These are phyloP conservation scores for Ogataea methanolica DNA, from an alignment of 805 yeast genomes.

Conservation along the genomic window DNA sequence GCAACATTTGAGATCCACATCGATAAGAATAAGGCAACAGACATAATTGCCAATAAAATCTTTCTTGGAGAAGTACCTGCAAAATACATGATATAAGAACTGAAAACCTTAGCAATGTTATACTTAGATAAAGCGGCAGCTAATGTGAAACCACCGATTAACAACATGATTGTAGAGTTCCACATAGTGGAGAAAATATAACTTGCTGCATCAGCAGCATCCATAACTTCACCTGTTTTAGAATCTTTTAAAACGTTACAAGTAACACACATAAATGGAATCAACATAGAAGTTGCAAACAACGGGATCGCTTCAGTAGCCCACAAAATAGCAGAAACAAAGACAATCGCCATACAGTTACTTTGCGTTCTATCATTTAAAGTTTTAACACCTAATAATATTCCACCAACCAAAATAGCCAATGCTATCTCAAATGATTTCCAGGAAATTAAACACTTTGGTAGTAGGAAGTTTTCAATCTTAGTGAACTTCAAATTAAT, in stretches of 20 bases:
- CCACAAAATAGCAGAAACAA: conserved; percentile 49
- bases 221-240: conserved; percentile 40
- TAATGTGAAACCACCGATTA: conserved; percentile 50
- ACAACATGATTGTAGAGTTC: conserved; percentile 47
- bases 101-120: conserved; percentile 45
- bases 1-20: conserved; percentile 60
- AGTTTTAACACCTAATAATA: conserved; percentile 54
- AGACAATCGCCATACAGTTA: conserved; percentile 63
- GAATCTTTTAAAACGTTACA: conserved; percentile 46
- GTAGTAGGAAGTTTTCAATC: conserved; percentile 35
- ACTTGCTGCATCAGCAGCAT: conserved; percentile 36
- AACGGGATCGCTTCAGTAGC: conserved; percentile 49
- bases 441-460: conserved; percentile 42
- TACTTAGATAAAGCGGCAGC: conserved; percentile 54
- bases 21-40: conserved; percentile 46
- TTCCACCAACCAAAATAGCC: conserved; percentile 47
- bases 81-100: conserved; percentile 43
- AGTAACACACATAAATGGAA: conserved; percentile 43
- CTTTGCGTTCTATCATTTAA: conserved; percentile 57
- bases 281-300: conserved; percentile 43
- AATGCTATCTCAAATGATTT: conserved; percentile 45
- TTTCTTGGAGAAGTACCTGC: conserved; percentile 50
- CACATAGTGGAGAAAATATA: conserved; percentile 47
- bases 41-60: conserved; percentile 45
- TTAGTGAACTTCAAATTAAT: conserved; percentile 14